phyloP scores from a whole-genome alignment of 1,139 yeast genomes.

The Zygoascus hellenicus region DNA sequence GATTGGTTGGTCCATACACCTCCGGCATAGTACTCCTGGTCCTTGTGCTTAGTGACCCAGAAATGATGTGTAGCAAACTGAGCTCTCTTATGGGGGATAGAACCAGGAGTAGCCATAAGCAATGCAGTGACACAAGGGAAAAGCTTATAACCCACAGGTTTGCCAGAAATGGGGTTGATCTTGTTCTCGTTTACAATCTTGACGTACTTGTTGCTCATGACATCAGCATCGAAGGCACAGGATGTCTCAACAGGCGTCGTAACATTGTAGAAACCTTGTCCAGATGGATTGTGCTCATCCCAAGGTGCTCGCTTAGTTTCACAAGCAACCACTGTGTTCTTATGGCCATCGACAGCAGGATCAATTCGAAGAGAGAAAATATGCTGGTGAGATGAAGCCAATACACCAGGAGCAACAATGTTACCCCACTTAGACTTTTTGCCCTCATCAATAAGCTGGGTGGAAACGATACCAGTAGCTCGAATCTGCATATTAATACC shows the following conservation, averaged over 20 bases:
- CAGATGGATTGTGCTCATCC: conserved; percentile 57
- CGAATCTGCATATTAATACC: conserved; percentile 76
- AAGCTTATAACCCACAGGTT: conserved; percentile 80
- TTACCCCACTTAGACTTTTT: conserved; percentile 79
- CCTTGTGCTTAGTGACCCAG: conserved; percentile 71
- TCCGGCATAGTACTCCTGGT: conserved; percentile 64
- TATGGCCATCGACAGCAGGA: conserved; percentile 82
- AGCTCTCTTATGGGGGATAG: conserved; percentile 62
- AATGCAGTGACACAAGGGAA: conserved; percentile 72
- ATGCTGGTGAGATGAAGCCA: conserved; percentile 90
- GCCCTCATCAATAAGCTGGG: conserved; percentile 75
- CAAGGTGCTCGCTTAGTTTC: conserved; percentile 66
- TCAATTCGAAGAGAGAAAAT: conserved; percentile 78
- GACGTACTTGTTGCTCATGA: conserved; percentile 68
- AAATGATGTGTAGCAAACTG: conserved; percentile 66
- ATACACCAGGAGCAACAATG: conserved; percentile 74
- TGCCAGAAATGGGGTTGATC: conserved; percentile 67
- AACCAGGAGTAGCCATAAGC: conserved; percentile 60
- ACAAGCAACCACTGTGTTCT: conserved; percentile 61
- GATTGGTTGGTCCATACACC: conserved; percentile 81
- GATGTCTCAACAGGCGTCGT: conserved; percentile 65
- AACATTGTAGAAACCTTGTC: conserved; percentile 67
- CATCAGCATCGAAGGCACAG: conserved; percentile 68
- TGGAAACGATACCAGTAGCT: conserved; percentile 71
- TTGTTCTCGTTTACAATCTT: conserved; percentile 70